A percentile compares a stretch with the other conserved stretches of the same genome.
Conservation (phyloP, 1,284 basidiomycete genomes). For the Cutaneotrichosporon sp. region DNA sequence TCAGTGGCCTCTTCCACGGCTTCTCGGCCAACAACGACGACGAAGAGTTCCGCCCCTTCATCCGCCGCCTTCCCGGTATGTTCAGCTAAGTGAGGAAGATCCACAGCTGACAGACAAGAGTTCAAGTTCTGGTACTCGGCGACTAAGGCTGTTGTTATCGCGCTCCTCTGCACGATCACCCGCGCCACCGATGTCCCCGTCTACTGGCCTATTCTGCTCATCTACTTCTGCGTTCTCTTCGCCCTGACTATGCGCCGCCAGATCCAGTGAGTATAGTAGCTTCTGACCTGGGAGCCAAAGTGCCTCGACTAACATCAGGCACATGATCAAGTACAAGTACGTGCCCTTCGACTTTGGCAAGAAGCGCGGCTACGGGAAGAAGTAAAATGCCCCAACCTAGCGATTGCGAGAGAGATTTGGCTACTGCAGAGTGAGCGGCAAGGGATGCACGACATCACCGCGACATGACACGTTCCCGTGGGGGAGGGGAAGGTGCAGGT, state of each 20-base stretch:
- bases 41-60: slow-evolving; percentile 95
- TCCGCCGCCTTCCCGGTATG: slow-evolving; percentile 86
- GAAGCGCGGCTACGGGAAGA: slow-evolving; percentile 44
- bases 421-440: too few relatives aligned
- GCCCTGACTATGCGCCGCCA: slow-evolving; percentile 86
- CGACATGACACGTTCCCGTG: too few relatives aligned
- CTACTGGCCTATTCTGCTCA: slow-evolving; percentile 94
- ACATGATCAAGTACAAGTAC: slow-evolving; percentile 99
- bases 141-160: slow-evolving; percentile 79
- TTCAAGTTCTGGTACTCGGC: slow-evolving; percentile 71
- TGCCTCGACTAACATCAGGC: slow-evolving; percentile 59
- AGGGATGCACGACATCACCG: too few relatives aligned
- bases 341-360: slow-evolving; percentile 46
- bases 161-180: slow-evolving; percentile 72
- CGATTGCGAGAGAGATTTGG: too few relatives aligned
- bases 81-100: background rate
- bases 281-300: background rate
- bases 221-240: slow-evolving; percentile 87
- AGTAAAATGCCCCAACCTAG: slow-evolving; percentile 18
- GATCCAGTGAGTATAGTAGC: slow-evolving; percentile 67
- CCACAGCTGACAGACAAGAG: slow-evolving; percentile 20
- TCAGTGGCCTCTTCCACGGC: slow-evolving; percentile 42
- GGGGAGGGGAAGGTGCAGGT: too few relatives aligned
- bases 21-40: slow-evolving; percentile 40
- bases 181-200: slow-evolving; percentile 88